Evolutionary conservation across 2,329 filamentous ascomycete genomes (phyloP), one percentile per base, ranked within the genome.

Genomic region (Amauroascus verrucosus): DNA sequence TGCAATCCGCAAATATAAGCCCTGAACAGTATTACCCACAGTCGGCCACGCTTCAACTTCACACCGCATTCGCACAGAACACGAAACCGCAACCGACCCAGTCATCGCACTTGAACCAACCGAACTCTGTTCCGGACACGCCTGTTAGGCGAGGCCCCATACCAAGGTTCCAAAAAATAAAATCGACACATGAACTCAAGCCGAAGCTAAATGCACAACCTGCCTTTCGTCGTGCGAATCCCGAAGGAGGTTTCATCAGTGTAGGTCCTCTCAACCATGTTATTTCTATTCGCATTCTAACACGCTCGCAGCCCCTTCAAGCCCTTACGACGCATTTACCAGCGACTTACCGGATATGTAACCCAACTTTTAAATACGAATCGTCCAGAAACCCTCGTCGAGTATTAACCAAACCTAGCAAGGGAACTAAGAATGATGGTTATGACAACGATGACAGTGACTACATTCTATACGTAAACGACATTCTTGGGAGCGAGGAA

Each of bases 371-470:
- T 78, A 96, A 98, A 74, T 98, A 98, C 72, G 93, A 98, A 68
- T 96, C 93, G 14, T 96, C 93, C 51, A 82, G 93, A 60, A 98
- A 98, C 66, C 93, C 93, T 37, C 86, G 93, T 57, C 82, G 93
- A 68, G 93, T 98, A 48, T 78, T 98, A 60, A 98, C 93, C 14
- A 98, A 98, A 71, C 93, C 93, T 6, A 97, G 93, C 79, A 98
- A 98, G 73, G 93, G 93, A 13, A 82, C 87, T 58, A 98, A 98
- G 78, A 98, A 98, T 65, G 93, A 98, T 73, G 93, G 93, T 3
- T 98, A 93, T 65, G 93, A 98, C 67, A 98, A 98, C 62, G 93
- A 98, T 68, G 93, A 98, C 62, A 97, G 93, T 69, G 93, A 98
- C 67, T 98, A 98, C 67, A 98, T 98, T 64, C 81, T 98, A 61